Evolutionary conservation across 2,329 filamentous ascomycete genomes (phyloP).

Genomic region (Boeremia exigua): DNA sequence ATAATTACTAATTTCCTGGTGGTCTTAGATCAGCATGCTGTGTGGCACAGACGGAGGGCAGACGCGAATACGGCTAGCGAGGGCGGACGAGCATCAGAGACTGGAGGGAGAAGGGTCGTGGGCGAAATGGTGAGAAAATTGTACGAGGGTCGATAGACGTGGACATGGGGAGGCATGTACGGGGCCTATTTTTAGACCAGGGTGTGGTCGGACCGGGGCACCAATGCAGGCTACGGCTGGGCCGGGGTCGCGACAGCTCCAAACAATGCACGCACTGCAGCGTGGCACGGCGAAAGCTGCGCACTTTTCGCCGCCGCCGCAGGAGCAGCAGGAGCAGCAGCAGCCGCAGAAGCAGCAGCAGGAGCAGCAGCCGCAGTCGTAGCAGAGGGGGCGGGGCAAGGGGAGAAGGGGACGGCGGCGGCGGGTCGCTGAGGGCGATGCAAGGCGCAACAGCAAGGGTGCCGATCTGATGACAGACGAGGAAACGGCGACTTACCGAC

Average conservation of each 20-base stretch:
- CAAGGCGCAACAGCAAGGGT: constrained; percentile 5
- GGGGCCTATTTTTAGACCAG: constrained; percentile 46
- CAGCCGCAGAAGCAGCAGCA: too few relatives aligned
- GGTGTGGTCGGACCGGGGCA: constrained; percentile 44
- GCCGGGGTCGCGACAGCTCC: constrained; percentile 25
- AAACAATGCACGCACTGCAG: constrained; percentile 12
- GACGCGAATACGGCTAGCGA: constrained; percentile 18
- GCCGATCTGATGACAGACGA: constrained; percentile 1
- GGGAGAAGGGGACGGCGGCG: too few relatives aligned
- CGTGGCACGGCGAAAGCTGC: background rate
- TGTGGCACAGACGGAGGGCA: constrained; percentile 16
- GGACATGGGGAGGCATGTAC: constrained; percentile 41
- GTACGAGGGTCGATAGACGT: constrained; percentile 41
- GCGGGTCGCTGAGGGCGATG: background rate
- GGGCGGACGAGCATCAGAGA: constrained; percentile 14
- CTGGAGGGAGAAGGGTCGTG: constrained; percentile 12
- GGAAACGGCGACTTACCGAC: constrained; percentile 61
- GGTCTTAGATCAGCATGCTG: constrained; percentile 34
- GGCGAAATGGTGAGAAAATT: constrained; percentile 25
- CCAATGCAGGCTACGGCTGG: constrained; percentile 48
- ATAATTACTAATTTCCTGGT: constrained; percentile 94
- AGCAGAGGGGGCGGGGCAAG: too few relatives aligned
- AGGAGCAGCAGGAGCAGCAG: too few relatives aligned
- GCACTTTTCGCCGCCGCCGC: background rate
- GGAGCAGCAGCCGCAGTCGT: too few relatives aligned